These are phyloP conservation scores for Monosporascus sp. DNA, from an alignment of 2,329 filamentous ascomycete genomes.

Conservation along the genomic window DNA sequence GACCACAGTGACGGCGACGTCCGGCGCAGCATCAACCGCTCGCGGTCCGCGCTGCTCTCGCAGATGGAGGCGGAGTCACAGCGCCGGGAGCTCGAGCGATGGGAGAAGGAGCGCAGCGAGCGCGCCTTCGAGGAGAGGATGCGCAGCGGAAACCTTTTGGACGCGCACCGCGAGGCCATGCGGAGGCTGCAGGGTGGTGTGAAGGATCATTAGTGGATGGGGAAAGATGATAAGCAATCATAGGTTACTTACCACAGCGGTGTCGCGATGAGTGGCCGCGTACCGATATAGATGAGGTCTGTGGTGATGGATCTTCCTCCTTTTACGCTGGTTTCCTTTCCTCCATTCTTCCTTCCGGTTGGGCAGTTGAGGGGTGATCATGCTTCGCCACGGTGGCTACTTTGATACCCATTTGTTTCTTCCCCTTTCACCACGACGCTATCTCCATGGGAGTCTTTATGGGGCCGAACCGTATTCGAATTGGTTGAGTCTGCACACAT, in stretches of 20 bases:
- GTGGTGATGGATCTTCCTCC: neutral
- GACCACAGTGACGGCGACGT: slow-evolving; percentile 33
- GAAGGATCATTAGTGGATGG: slow-evolving; percentile 21
- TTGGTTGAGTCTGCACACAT: neutral
- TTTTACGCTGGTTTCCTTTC: neutral
- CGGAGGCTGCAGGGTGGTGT: slow-evolving; percentile 63
- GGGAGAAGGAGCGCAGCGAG: slow-evolving; percentile 53
- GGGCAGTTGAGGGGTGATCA: neutral
- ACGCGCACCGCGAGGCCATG: slow-evolving; percentile 74
- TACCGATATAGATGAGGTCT: neutral
- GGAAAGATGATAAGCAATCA: slow-evolving; percentile 1
- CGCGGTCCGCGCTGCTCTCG: slow-evolving; percentile 50
- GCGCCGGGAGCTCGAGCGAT: slow-evolving; percentile 51
- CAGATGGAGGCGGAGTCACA: slow-evolving; percentile 59
- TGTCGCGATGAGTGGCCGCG: too few relatives aligned
- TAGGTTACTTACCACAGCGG: neutral
- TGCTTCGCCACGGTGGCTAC: neutral
- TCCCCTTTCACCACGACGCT: neutral
- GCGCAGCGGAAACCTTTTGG: slow-evolving; percentile 68
- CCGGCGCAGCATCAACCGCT: slow-evolving; percentile 46
- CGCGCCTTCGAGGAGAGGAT: slow-evolving; percentile 68
- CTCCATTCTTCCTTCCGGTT: neutral
- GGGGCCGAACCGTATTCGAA: neutral
- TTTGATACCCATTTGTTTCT: neutral
- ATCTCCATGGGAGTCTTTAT: neutral